Conservation (phyloP, 768 basidiomycete species). For the Suillus subaureus region DNA sequence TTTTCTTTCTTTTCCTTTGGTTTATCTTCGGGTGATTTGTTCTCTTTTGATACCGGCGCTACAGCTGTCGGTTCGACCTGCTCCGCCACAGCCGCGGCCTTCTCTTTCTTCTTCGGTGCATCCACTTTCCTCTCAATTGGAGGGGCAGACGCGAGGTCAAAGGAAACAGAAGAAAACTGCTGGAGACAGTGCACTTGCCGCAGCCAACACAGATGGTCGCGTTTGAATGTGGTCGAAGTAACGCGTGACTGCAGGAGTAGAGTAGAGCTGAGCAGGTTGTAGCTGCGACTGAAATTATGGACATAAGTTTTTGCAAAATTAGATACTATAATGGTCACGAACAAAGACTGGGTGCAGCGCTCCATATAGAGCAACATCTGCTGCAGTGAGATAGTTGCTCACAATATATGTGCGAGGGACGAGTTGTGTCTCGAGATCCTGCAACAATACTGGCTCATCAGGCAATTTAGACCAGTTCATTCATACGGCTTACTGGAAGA, state of each 20-base stretch:
- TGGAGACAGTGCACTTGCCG: slow-evolving; percentile 52
- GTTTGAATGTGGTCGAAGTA: slow-evolving; percentile 96
- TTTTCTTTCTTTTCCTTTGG: slow-evolving; percentile 60
- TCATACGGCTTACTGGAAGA: slow-evolving; percentile 48
- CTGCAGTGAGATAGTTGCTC: slow-evolving; percentile 81
- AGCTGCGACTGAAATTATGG: slow-evolving; percentile 59
- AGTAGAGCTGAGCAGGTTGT: slow-evolving; percentile 71
- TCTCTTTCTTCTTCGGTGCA: slow-evolving; percentile 78
- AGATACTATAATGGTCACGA: slow-evolving; percentile 27
- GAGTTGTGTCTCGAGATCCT: slow-evolving; percentile 77
- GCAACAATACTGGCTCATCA: slow-evolving; percentile 10
- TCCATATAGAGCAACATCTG: slow-evolving; percentile 90
- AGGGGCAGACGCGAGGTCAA: slow-evolving; percentile 81
- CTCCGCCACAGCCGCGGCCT: slow-evolving; percentile 42
- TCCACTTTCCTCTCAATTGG: slow-evolving; percentile 71
- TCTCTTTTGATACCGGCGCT: slow-evolving; percentile 39
- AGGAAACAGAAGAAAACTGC: slow-evolving; percentile 57
- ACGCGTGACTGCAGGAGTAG: slow-evolving; percentile 81
- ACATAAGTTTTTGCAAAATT: slow-evolving; percentile 9
- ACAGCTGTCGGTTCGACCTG: slow-evolving; percentile 34
- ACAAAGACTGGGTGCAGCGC: slow-evolving; percentile 85
- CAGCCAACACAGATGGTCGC: slow-evolving; percentile 58
- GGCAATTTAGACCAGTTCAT: background rate
- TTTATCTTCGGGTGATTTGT: slow-evolving; percentile 27
- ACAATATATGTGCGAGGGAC: slow-evolving; percentile 84